phyloP scores from a whole-genome alignment of 208 protist species.

The Porcisia hertigi region DNA sequence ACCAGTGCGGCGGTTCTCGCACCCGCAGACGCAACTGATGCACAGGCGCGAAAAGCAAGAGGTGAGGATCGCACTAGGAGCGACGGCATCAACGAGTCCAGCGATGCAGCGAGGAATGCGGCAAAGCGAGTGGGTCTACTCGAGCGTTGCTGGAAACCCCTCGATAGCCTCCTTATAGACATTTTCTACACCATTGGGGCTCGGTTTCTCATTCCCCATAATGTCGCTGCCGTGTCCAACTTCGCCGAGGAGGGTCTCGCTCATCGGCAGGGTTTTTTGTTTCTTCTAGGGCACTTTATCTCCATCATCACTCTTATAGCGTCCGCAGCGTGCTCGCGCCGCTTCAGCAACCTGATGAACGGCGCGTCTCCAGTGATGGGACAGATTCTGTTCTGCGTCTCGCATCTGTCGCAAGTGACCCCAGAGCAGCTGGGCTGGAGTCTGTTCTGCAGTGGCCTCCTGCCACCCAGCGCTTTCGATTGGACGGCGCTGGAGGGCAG shows the following conservation, averaged over 20 bases:
- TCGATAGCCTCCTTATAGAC: neutral
- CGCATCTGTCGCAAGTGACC: constrained; percentile 30
- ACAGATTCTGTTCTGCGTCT: constrained; percentile 31
- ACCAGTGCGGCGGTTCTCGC: neutral
- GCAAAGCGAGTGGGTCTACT: neutral
- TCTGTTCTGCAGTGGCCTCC: constrained; percentile 23
- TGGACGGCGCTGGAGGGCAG: constrained; percentile 9
- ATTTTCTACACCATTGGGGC: constrained; percentile 26
- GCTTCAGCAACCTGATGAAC: constrained; percentile 26
- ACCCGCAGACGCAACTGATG: neutral
- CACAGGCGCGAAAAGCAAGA: neutral
- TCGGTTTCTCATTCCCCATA: constrained; percentile 26
- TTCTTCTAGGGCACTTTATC: constrained; percentile 23
- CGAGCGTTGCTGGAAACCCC: neutral
- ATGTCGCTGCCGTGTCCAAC: constrained; percentile 3
- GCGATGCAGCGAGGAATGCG: neutral
- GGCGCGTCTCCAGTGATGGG: constrained; percentile 32
- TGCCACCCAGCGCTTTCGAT: constrained; percentile 12
- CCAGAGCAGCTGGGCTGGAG: constrained; percentile 39
- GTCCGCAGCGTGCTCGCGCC: constrained; percentile 20
- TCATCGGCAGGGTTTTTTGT: neutral
- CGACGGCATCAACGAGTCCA: neutral
- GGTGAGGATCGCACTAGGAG: neutral
- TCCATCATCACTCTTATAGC: constrained; percentile 12
- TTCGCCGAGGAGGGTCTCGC: neutral